Base-by-base conservation (phyloP, 2,329 filamentous ascomycete species). In the Phaeomoniella chlamydospora region DNA sequence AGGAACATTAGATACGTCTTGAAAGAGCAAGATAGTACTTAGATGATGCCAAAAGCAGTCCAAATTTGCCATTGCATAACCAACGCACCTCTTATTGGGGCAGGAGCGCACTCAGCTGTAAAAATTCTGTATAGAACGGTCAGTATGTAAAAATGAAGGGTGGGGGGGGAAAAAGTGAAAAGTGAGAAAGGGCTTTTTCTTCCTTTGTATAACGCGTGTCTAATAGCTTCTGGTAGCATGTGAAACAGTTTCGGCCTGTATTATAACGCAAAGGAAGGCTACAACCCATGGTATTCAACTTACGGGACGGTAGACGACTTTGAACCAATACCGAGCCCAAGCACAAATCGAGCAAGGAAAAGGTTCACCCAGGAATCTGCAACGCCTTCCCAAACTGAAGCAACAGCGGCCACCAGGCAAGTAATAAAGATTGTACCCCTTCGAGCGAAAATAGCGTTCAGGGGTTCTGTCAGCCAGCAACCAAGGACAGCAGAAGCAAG, bases 51-150 rank as follows among this genome's bases (percentile, higher is more conserved):
- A 22, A 59, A 60, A 2, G 56, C 57, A 3, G 57, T 59, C 57
- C 57, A 62, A 57, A 67, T 63, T 43, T 68, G 65, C 65, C 65
- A 68, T 57, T 62, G 63, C 63, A 67, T 68, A 3, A 66, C 64
- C 5, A 68, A 43, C 1, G 62, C 65, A 30, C 66, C 66, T 39
- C 65, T 57, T 22, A 69, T 67, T 2, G 56, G 59, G 11, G 64
- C 61, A 0, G 65, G 64, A 2, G 63, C 56, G 34, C 58, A 63
- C 41, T 67, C 64, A 9, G 22, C 22, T 6, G 22, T 26, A 26
- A 9, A 26, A n/a, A 26, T n/a, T 6, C 22, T n/a, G n/a, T n/a
- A n/a, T n/a, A n/a, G n/a, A n/a, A n/a, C n/a, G n/a, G n/a, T n/a
- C n/a, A n/a, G n/a, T n/a, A n/a, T n/a, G n/a, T n/a, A n/a, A n/a